Evolutionary conservation across 805 yeast genomes (phyloP).

Genomic region (Pichia exigua): DNA sequence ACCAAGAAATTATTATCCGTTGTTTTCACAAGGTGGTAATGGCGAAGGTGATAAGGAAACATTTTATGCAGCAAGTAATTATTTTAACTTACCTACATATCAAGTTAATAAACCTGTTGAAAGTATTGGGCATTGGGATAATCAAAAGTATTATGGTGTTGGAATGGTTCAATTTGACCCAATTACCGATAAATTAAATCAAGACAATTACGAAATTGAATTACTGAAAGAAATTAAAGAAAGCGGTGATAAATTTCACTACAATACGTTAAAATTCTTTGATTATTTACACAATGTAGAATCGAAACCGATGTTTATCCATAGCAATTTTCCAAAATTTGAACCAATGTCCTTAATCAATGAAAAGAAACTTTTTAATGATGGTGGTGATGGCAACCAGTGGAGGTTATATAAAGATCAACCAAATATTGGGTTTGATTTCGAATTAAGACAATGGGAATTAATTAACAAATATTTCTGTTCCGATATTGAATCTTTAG

Average conservation of each 20-base stretch:
- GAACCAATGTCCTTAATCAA: constrained; percentile 35
- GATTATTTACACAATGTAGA: constrained; percentile 20
- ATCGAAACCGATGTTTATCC: constrained; percentile 35
- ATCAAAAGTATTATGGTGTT: constrained; percentile 36
- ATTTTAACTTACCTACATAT: constrained; percentile 35
- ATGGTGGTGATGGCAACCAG: constrained; percentile 12
- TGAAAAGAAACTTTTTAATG: constrained; percentile 28
- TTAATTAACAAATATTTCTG: constrained; percentile 37
- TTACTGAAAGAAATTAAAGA: constrained; percentile 1
- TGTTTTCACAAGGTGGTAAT: constrained; percentile 38
- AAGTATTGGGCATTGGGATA: constrained; percentile 40
- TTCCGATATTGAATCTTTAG: constrained; percentile 15
- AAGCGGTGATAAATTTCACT: background rate
- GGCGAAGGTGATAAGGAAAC: constrained; percentile 61
- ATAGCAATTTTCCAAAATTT: constrained; percentile 47
- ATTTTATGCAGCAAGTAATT: constrained; percentile 45
- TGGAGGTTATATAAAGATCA: constrained; percentile 26
- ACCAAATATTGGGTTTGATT: constrained; percentile 36
- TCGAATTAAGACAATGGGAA: constrained; percentile 53
- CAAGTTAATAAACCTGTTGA: constrained; percentile 43
- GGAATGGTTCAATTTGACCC: constrained; percentile 54
- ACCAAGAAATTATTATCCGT: constrained; percentile 38
- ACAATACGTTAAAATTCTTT: constrained; percentile 13
- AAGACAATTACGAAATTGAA: constrained; percentile 15
- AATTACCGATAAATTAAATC: constrained; percentile 30